A percentile compares a stretch with the other conserved stretches of the same genome.
Evolutionary conservation across 805 yeast species (phyloP).

Genomic region (Barnettozyma salicaria): DNA sequence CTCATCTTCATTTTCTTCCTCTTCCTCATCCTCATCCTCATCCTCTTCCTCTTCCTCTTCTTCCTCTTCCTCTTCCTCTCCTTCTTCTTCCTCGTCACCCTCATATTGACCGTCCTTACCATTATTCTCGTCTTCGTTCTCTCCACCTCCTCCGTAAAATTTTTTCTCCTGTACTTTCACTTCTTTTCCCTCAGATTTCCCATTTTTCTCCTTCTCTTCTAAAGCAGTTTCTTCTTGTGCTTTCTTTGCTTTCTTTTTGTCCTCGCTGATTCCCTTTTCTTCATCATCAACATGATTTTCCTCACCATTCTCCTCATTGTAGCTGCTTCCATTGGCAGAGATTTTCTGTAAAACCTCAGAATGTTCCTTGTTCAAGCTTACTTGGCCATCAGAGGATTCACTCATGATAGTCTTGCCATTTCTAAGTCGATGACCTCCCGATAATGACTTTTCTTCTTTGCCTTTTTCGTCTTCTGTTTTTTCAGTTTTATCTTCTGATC

Average conservation of each 20-base stretch:
- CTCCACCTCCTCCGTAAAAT: constrained; percentile 1
- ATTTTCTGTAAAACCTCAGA: too few species aligned
- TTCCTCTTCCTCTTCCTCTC: constrained; percentile 4
- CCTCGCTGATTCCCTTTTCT: constrained; percentile 1
- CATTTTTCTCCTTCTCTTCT: constrained; percentile 4
- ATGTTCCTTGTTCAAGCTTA: too few species aligned
- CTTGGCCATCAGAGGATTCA: constrained; percentile 8
- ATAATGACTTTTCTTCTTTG: constrained; percentile 16
- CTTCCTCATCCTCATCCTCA: constrained; percentile 8
- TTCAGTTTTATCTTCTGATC: too few species aligned
- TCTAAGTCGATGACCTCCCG: constrained; percentile 9
- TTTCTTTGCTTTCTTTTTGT: neutral
- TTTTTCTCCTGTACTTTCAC: constrained; percentile 3
- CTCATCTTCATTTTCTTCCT: constrained; percentile 8
- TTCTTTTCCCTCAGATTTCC: constrained; percentile 3
- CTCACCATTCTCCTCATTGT: constrained; percentile 14
- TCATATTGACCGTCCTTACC: too few species aligned
- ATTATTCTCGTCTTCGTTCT: constrained; percentile 6
- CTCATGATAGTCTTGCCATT: constrained; percentile 6
- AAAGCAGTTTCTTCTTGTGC: constrained; percentile 1
- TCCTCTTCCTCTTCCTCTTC: constrained; percentile 3
- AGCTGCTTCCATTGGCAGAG: too few species aligned
- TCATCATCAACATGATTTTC: constrained; percentile 12
- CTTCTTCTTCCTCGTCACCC: constrained; percentile 5
- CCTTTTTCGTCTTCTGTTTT: constrained; percentile 30